Conservation (phyloP, 176 grass and related monocot species). For the Aegilops speltoides region DNA sequence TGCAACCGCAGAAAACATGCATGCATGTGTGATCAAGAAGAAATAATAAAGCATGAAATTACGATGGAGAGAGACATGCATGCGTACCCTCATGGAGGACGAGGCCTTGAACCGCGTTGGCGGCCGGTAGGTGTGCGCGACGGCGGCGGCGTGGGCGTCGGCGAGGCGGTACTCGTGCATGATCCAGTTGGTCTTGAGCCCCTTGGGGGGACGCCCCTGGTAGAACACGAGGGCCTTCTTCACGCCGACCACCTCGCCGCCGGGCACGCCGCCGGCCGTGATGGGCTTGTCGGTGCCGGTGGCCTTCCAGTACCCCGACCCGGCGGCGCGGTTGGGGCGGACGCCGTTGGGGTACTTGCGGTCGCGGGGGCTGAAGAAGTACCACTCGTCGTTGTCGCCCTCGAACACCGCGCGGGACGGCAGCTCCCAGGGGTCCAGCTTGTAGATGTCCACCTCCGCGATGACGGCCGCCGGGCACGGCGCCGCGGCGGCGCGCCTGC, state of each 20-base stretch:
- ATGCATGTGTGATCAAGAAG: not conserved
- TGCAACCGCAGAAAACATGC: not conserved
- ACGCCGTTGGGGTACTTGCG: slow-evolving; percentile 62
- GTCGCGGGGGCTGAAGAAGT: slow-evolving; percentile 60
- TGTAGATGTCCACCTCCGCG: slow-evolving; percentile 68
- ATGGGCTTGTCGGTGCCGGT: slow-evolving; percentile 95
- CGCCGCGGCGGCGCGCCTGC: slow-evolving; percentile 30
- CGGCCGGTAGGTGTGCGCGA: slow-evolving; percentile 22
- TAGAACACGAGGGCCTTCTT: slow-evolving; percentile 64
- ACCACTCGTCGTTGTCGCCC: slow-evolving; percentile 34
- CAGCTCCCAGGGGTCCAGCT: slow-evolving; percentile 48
- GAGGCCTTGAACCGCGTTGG: not conserved
- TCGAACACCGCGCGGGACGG: slow-evolving; percentile 42
- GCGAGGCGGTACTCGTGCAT: slow-evolving; percentile 99
- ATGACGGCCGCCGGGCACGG: slow-evolving; percentile 34
- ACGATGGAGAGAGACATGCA: not conserved
- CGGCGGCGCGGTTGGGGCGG: slow-evolving; percentile 53
- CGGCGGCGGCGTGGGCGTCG: not conserved
- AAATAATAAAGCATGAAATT: too few species aligned
- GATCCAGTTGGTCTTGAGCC: slow-evolving; percentile 91
- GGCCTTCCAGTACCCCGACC: slow-evolving; percentile 87
- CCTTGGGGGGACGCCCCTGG: slow-evolving; percentile 50
- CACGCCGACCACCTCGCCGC: slow-evolving; percentile 34
- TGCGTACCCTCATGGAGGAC: slow-evolving; percentile 53
- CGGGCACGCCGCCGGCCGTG: slow-evolving; percentile 22